Percentiles rank a stretch among this genome's conserved stretches.
These are phyloP conservation scores for Phaeolepiota aurea DNA, from an alignment of 768 basidiomycete genomes.

Conservation along the genomic window DNA sequence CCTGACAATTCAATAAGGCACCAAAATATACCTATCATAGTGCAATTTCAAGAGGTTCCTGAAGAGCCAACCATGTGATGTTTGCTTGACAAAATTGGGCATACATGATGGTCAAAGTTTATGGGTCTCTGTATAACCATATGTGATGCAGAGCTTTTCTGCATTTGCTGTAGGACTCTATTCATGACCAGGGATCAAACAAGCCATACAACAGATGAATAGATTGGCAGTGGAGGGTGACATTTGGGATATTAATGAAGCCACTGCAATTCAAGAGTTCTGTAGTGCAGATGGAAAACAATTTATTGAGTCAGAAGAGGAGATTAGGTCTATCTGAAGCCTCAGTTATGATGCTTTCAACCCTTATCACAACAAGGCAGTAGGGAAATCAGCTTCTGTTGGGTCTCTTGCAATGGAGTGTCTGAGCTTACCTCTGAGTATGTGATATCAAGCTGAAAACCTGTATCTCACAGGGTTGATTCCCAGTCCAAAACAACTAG, in stretches of 20 bases:
- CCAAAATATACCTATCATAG: background rate
- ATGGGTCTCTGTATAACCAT: background rate
- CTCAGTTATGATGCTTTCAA: conserved; percentile 1
- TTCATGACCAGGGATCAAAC: conserved; percentile 3
- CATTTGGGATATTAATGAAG: conserved; percentile 1
- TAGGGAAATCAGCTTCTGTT: background rate
- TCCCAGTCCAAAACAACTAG: background rate
- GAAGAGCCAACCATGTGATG: background rate
- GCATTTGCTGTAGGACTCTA: conserved; percentile 2
- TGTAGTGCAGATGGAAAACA: background rate
- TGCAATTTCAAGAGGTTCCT: background rate
- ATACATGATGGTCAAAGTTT: background rate
- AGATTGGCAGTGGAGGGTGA: background rate
- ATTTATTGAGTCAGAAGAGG: conserved; percentile 3
- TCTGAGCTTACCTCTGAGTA: background rate
- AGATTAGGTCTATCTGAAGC: conserved; percentile 3
- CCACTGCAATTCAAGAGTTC: conserved; percentile 2
- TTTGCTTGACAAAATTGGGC: background rate
- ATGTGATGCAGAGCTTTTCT: conserved; percentile 2
- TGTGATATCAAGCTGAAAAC: background rate
- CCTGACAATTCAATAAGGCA: background rate
- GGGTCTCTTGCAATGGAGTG: background rate
- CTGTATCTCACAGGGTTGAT: background rate
- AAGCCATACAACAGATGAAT: background rate
- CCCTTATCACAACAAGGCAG: background rate